These are phyloP conservation scores for Ophiostoma pallidulum DNA, from an alignment of 2,329 filamentous ascomycete species.

Conservation along the genomic window DNA sequence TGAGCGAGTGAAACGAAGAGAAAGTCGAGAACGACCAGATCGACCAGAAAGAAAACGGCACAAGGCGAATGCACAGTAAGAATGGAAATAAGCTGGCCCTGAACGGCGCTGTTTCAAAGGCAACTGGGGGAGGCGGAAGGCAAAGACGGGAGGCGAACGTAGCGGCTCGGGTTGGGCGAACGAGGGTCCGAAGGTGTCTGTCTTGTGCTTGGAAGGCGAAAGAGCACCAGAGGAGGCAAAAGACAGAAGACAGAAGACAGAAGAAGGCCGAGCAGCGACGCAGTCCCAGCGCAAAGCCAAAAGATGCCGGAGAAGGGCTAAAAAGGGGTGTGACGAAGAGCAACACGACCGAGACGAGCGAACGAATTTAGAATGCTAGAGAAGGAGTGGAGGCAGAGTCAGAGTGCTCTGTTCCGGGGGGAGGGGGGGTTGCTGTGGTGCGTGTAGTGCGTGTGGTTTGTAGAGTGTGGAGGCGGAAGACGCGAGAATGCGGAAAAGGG, in stretches of 20 bases:
- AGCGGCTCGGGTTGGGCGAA: too few species aligned
- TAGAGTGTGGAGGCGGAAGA: conserved; percentile 4
- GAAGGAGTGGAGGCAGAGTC: background rate
- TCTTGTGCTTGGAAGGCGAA: background rate
- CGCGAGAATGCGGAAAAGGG: conserved; percentile 5
- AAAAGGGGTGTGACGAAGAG: background rate
- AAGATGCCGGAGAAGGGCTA: background rate
- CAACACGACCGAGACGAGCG: background rate
- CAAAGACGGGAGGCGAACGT: background rate
- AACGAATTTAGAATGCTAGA: background rate
- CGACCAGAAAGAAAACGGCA: conserved; percentile 3
- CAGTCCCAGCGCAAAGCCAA: background rate
- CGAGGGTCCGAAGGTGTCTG: background rate
- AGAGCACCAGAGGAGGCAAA: background rate
- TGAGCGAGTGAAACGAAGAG: background rate
- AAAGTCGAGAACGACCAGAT: too few species aligned
- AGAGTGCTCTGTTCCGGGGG: background rate
- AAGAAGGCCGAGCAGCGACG: too few species aligned
- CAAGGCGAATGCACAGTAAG: conserved; percentile 5
- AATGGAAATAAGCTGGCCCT: conserved; percentile 4
- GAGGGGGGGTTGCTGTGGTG: background rate
- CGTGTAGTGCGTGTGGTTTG: background rate
- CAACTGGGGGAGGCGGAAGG: background rate
- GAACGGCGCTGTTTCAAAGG: conserved; percentile 1
- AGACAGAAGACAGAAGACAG: too few species aligned